Percentiles rank a stretch among this genome's conserved stretches.
Conservation (phyloP, 192 early-diverging fungal species). For the Obelidium mucronatum region DNA sequence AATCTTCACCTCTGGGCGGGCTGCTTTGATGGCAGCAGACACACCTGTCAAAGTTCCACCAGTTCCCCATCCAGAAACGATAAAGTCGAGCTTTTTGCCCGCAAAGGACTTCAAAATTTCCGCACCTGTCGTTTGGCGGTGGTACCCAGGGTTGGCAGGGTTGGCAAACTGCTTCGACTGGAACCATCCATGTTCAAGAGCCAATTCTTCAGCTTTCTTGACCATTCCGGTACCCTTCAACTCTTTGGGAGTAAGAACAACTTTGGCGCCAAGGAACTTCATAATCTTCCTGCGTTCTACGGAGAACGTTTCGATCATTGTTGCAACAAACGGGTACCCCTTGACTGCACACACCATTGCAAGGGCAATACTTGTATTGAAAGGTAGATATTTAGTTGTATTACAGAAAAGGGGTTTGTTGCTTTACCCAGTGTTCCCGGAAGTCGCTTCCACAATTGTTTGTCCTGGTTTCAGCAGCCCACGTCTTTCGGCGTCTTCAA, state of each 20-base stretch:
- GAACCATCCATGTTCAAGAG: conserved; percentile 32
- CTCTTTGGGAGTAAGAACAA: conserved; percentile 53
- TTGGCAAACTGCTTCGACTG: conserved; percentile 46
- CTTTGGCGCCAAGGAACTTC: conserved; percentile 53
- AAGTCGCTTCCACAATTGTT: conserved; percentile 76
- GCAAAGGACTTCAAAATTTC: conserved; percentile 48
- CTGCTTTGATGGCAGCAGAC: conserved; percentile 18
- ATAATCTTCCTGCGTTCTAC: conserved; percentile 45
- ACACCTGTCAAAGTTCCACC: conserved; percentile 36
- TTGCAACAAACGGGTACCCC: conserved; percentile 52
- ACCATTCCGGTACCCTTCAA: conserved; percentile 49
- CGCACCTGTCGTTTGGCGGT: conserved; percentile 46
- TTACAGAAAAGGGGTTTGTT: too few species aligned
- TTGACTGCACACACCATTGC: conserved; percentile 51
- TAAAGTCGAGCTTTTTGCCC: conserved; percentile 39
- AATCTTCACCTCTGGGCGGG: conserved; percentile 37
- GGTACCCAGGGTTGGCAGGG: conserved; percentile 49
- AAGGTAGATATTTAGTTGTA: neutral
- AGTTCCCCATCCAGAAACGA: conserved; percentile 48
- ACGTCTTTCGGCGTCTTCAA: conserved; percentile 89
- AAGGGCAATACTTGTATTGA: conserved; percentile 42
- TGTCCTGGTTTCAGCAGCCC: conserved; percentile 86
- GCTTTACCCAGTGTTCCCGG: conserved; percentile 80
- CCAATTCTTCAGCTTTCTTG: conserved; percentile 48
- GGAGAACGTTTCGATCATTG: conserved; percentile 54